Conservation (phyloP, 805 yeast genomes). For the Candida coleopterorum region DNA sequence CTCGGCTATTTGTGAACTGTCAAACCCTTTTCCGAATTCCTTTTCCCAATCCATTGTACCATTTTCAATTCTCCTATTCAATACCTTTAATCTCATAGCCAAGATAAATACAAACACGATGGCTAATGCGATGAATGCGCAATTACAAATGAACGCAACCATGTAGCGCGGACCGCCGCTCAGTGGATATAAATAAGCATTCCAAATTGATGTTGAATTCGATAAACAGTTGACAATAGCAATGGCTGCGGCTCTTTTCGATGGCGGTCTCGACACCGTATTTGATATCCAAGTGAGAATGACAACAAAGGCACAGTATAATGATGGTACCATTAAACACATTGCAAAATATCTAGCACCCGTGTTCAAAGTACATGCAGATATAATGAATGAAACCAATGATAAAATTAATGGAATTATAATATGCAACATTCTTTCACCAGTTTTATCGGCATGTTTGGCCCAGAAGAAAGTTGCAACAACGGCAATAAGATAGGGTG, state of each 20-base stretch:
- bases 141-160: constrained; percentile 44
- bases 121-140: constrained; percentile 41
- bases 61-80: constrained; percentile 39
- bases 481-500: constrained; percentile 53
- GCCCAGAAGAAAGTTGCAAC: constrained; percentile 49
- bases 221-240: constrained; percentile 54
- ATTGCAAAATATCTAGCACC: constrained; percentile 58
- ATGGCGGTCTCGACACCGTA: constrained; percentile 53
- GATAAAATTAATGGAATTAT: constrained; percentile 39
- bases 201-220: constrained; percentile 55
- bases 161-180: constrained; percentile 43
- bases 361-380: constrained; percentile 46
- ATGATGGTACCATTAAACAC: constrained; percentile 54
- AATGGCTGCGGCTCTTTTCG: constrained; percentile 54
- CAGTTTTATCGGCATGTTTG: constrained; percentile 50
- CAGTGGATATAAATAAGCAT: constrained; percentile 46
- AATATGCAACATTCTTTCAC: constrained; percentile 51
- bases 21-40: constrained; percentile 44
- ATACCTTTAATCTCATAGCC: constrained; percentile 30
- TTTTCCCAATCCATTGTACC: constrained; percentile 48
- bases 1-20: constrained; percentile 38
- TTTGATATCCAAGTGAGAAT: constrained; percentile 54
- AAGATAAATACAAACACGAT: constrained; percentile 35
- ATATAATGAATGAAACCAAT: constrained; percentile 42
- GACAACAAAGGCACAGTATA: constrained; percentile 50